These are phyloP conservation scores for Blastocladiella britannica DNA, from an alignment of 192 early-diverging fungal species.

Conservation along the genomic window DNA sequence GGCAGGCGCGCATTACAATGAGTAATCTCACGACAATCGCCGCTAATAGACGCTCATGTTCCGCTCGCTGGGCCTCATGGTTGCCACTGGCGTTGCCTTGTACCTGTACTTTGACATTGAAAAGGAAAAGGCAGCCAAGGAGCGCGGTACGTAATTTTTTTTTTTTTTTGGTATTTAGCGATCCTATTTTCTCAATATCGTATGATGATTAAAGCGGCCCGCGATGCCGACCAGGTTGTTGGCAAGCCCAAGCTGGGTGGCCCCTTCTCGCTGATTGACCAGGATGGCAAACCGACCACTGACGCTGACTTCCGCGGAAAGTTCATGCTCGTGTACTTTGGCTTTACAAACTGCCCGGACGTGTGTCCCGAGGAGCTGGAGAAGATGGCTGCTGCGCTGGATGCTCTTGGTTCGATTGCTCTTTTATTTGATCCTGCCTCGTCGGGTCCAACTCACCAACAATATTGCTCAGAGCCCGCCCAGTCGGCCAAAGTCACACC, in stretches of 20 bases:
- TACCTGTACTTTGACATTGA: slow-evolving; percentile 39
- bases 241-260: slow-evolving; percentile 86
- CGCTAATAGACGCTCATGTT: slow-evolving; percentile 2
- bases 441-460: no score
- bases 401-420: slow-evolving; percentile 45
- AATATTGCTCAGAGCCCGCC: no score
- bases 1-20: no score
- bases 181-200: slow-evolving; percentile 1
- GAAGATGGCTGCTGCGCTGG: slow-evolving; percentile 80
- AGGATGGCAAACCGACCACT: slow-evolving; percentile 45
- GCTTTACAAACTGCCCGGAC: slow-evolving; percentile 98
- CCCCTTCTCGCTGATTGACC: slow-evolving; percentile 66
- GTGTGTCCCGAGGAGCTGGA: slow-evolving; percentile 98
- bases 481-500: slow-evolving; percentile 32
- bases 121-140: slow-evolving; percentile 29
- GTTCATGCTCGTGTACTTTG: slow-evolving; percentile 88
- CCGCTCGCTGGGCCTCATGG: slow-evolving; percentile 18
- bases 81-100: slow-evolving; percentile 32
- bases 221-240: slow-evolving; percentile 14
- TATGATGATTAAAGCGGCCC: slow-evolving; percentile 5
- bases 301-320: slow-evolving; percentile 61
- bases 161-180: not conserved
- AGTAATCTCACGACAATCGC: no score
- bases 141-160: slow-evolving; percentile 11
- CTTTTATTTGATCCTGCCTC: no score